Evolutionary conservation across 106 monocot species (phyloP), one percentile per base, ranked within the genome.

Genomic region (Hemerocallis citrina): DNA sequence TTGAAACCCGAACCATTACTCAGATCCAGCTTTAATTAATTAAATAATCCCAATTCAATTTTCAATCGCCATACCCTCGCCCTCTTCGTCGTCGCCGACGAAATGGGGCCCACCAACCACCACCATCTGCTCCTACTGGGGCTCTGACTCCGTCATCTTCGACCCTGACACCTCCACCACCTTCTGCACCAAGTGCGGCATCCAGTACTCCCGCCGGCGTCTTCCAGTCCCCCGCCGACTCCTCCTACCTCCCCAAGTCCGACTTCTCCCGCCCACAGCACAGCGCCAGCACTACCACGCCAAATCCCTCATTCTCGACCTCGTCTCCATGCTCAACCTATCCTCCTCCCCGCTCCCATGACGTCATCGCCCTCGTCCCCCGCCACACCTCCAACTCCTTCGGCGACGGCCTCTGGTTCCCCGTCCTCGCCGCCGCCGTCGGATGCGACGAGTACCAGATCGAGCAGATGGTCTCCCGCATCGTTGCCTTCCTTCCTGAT

Each of bases 171-270:
- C n/a, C n/a, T 49, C 50, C 64, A 51, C 31, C 36, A 70, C 34
- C 28, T 60, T 80, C 35, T 92, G 91, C 66, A 11, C 43, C 23
- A 64, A 67, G 25, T 86, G 86, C 62, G 91, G 91, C 59, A 2
- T 19, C 50, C 68, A 51, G 46, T 67, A 66, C 39, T 17, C 32
- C 45, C n/a, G 13, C 61, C 42, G 69, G 69, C 34, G 30, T 58
- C 27, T 83, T 75, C 66, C 46, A 62, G 9, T 15, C n/a, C n/a
- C n/a, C 24, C 30, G 66, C 34, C 52, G n/a, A 48, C 62, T 55
- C 34, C 60, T 16, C 55, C 65, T 11, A 6, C 37, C 52, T 52
- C 62, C 55, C 36, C 60, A 15, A 48, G 61, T 35, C 76, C 64
- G 66, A 68, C 33, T 56, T 52, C 34, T 74, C 44, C 31, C 25